Evolutionary conservation across 805 yeast species (phyloP), one percentile per base, ranked within the genome.

Genomic region (Zygosaccharomyces kombuchaensis): DNA sequence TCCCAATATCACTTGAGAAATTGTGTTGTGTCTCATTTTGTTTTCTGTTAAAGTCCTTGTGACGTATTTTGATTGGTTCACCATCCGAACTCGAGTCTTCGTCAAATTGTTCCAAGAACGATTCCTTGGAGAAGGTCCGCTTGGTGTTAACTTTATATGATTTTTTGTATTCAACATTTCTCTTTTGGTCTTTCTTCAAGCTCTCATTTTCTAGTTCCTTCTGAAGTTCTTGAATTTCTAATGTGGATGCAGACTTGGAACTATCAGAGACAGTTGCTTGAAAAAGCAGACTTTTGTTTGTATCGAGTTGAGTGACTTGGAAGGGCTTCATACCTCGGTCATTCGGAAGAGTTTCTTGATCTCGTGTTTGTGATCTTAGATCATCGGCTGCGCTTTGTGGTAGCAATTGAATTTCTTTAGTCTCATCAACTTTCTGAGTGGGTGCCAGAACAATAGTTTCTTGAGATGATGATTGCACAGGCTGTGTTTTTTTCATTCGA

Each of bases 21-120:
- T n/a, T 37, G n/a, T 8, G 19, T n/a, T n/a, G 12, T 10, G 26
- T 22, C 22, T 37, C 41, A 5, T 12, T 6, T n/a, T 27, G 25
- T 14, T 16, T 17, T 2, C 13, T 37, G 12, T 9, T 26, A n/a
- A 9, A 12, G 9, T 27, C 23, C 21, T 26, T 16, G 4, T 16
- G 26, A 14, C 13, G 10, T 9, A 27, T 27, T 4, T 40, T 34
- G 17, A 23, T 14, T 32, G 22, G 9, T 13, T 36, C 45, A 21
- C 12, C 35, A 3, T 31, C 25, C 10, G 48, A 36, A 36, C 45
- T 36, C 6, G 41, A 27, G 16, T 39, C 40, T 6, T 50, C 47
- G 38, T 60, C 64, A 34, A 59, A 58, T 21, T 56, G 51, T 9
- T 44, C 47, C 14, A 59, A 26, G 23, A 59, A 58, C 2, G 54